Evolutionary conservation across 345 rosid species (phyloP), one percentile per base, ranked within the genome.

Genomic region (Cardamine occulta): DNA sequence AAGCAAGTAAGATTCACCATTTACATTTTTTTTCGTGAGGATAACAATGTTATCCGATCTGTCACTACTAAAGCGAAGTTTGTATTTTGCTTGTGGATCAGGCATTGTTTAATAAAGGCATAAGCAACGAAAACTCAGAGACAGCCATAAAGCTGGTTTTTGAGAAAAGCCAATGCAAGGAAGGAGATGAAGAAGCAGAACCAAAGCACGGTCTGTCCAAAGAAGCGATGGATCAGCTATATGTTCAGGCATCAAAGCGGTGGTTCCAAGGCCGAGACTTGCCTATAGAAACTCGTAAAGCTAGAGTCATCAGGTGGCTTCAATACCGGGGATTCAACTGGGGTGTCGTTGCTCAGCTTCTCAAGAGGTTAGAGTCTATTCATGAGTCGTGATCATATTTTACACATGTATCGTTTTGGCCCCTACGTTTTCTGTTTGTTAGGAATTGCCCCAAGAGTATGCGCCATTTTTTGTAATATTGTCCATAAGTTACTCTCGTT

Each of bases 261-360:
- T 89, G 94, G 97, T 59, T 73, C 65, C 86, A 86, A 80, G 85
- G 91, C 54, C 82, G 68, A 55, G 86, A 89, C 73, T 85, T 78
- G 15, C 80, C 98, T 8, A 57, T 60, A 54, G 94, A 91, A 68
- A 88, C 79, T 15, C 94, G 89, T 24, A 91, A 89, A 79, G 59
- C 88, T 59, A 89, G 96, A 83, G 84, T 93, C 10, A 74, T 93
- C 31, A 80, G 91, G 74, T 91, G 97, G 98, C 97, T 91, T 72
- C 97, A 91, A 82, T 91, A 91, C 78, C 86, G 96, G 14, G 94
- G 97, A 40, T 88, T 88, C 79, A 88, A 85, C 70, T 91, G 94
- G 93, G 85, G 85, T 24, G 89, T 89, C 9, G 85, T 86, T 62
- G 37, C 75, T 69, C 74, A 79, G 77, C 76, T 89, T 44, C 32